These are phyloP conservation scores for Penicillium sp. DNA, from an alignment of 2,329 filamentous ascomycete genomes.

Conservation along the genomic window DNA sequence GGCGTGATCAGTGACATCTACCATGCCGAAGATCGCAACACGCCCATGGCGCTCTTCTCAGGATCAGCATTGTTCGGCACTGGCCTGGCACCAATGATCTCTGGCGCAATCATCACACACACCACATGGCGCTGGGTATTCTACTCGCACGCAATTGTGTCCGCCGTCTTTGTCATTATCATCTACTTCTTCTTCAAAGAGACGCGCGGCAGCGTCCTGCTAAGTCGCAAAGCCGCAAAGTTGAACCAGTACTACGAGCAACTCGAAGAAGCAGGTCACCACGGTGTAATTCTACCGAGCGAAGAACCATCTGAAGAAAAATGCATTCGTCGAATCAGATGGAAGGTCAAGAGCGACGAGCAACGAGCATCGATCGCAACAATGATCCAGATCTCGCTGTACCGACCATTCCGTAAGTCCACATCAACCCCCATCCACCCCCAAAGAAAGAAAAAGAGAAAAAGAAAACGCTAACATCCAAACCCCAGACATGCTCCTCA, in stretches of 20 bases:
- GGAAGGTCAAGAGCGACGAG: conserved; percentile 77
- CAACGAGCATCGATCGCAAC: conserved; percentile 65
- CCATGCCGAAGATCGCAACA: conserved; percentile 74
- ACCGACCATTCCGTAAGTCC: conserved; percentile 67
- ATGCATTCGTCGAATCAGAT: conserved; percentile 62
- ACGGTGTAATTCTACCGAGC: conserved; percentile 52
- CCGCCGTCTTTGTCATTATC: conserved; percentile 61
- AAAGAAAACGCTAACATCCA: background rate
- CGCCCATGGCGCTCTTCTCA: conserved; percentile 87
- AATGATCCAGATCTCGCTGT: conserved; percentile 73
- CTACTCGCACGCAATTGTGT: conserved; percentile 76
- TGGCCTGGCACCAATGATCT: conserved; percentile 72
- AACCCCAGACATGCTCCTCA: conserved; percentile 53
- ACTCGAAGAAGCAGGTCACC: conserved; percentile 65
- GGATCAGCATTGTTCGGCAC: conserved; percentile 76
- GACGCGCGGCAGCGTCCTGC: conserved; percentile 75
- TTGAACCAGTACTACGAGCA: conserved; percentile 78
- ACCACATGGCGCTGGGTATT: conserved; percentile 83
- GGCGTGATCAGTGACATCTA: conserved; percentile 88
- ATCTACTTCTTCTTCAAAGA: conserved; percentile 74
- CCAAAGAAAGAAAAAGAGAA: background rate
- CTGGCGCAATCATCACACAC: conserved; percentile 66
- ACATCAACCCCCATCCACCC: background rate
- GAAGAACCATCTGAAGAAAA: conserved; percentile 31
- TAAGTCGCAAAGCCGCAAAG: conserved; percentile 70